These are phyloP conservation scores for Adansonia madagascariensis DNA, from an alignment of 441 rosid genomes.

Conservation along the genomic window DNA sequence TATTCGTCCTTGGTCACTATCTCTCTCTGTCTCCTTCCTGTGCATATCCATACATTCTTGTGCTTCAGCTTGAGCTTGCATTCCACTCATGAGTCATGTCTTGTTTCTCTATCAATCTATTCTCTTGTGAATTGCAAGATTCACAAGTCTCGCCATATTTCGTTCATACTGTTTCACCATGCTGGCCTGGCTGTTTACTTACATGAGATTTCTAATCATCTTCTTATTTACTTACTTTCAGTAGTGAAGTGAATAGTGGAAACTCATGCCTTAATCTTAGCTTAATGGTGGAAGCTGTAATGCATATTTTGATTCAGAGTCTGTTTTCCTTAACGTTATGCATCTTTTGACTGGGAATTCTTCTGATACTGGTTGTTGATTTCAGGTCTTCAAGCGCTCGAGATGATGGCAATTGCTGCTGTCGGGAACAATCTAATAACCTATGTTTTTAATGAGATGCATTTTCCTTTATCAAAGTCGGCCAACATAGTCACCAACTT, in stretches of 20 bases:
- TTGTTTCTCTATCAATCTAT: no score
- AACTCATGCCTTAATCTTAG: not conserved
- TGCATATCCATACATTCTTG: not conserved
- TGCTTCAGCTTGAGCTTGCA: not conserved
- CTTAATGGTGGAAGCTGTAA: no score
- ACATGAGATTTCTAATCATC: no score
- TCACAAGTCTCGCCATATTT: no score
- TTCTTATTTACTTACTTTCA: not conserved
- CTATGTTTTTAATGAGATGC: conserved; percentile 71
- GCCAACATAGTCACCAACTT: conserved; percentile 77
- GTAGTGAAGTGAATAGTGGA: not conserved
- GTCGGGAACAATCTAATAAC: conserved; percentile 81
- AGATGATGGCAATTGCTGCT: conserved; percentile 76
- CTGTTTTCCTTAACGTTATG: no score
- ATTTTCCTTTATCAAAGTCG: conserved; percentile 59
- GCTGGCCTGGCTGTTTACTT: no score
- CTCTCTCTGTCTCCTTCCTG: conserved; percentile 23
- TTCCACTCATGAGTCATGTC: no score
- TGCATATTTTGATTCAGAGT: no score
- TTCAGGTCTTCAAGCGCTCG: conserved; percentile 65
- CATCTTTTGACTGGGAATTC: no score
- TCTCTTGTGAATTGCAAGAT: no score
- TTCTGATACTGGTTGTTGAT: not conserved
- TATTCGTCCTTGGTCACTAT: conserved; percentile 54
- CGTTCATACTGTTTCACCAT: not conserved